phyloP scores from a whole-genome alignment of 192 early-diverging fungal genomes.

The Gryganskiella cystojenkinii region DNA sequence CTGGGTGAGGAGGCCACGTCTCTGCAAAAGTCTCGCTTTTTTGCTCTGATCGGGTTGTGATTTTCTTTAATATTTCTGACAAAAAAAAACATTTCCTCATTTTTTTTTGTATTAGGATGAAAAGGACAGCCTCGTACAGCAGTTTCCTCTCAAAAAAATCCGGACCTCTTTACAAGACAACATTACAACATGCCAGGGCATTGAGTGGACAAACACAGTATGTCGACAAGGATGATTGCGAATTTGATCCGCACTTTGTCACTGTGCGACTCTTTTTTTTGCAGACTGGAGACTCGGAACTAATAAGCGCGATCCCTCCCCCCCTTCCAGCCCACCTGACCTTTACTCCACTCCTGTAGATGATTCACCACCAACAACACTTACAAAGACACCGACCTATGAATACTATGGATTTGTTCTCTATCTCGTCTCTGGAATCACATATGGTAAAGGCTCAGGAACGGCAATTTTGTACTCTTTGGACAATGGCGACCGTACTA shows the following conservation, averaged over 20 bases:
- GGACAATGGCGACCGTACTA: not conserved
- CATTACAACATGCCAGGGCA: conserved; percentile 34
- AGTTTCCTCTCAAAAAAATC: conserved; percentile 47
- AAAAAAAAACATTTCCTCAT: too few species aligned
- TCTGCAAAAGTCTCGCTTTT: not conserved
- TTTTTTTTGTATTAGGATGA: conserved; percentile 26
- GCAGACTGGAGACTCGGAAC: not conserved
- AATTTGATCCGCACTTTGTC: not conserved
- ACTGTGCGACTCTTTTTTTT: not conserved
- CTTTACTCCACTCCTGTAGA: conserved; percentile 25
- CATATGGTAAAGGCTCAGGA: conserved; percentile 65
- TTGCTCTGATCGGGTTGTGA: not conserved
- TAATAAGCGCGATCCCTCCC: not conserved
- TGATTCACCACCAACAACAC: conserved; percentile 51
- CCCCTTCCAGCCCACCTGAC: conserved; percentile 21
- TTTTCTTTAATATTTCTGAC: not conserved
- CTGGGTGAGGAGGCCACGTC: conserved; percentile 14
- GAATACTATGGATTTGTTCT: conserved; percentile 93
- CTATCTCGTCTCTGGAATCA: conserved; percentile 82
- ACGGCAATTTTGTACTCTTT: too few species aligned
- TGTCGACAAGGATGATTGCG: not conserved
- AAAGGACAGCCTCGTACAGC: conserved; percentile 48
- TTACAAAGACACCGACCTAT: conserved; percentile 77
- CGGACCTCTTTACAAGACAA: conserved; percentile 32
- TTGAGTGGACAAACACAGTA: conserved; percentile 34